Base-by-base conservation (phyloP, 768 basidiomycete genomes). In the Coprinopsis sp. region DNA sequence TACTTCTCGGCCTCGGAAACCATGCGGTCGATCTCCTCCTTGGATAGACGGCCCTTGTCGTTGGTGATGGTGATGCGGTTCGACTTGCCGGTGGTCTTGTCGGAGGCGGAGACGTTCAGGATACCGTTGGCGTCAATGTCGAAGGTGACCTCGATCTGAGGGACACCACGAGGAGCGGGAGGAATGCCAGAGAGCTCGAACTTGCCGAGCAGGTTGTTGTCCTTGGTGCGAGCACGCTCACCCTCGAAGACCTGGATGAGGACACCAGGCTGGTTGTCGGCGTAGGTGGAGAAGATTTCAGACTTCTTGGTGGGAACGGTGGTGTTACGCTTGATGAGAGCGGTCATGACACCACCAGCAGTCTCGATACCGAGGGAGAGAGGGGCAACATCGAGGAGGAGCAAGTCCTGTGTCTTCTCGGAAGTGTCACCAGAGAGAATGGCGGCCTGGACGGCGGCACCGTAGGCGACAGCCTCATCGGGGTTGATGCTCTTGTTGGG, bases 401-500 rank as follows among this genome's bases (percentile, higher is more conserved):
- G 81, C 44, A 98, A 78, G 58, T 97, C 93, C 68, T 95, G 91
- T 18, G 93, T 97, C 76, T 93, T 93, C 73, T 96, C 94, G 1
- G 95, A 96, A 22, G 93, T 95, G 66, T 97, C 92, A 61, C 95
- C 95, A 22, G 95, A 91, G 47, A 98, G 85, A 60, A 97, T 95
- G 59, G 94, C 95, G 47, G 92, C 95, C 72, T 98, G 94, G 58
- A 99, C 93, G 50, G 95, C 95, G 46, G 95, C 95, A 77, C 95
- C 94, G 67, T 96, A 96, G 16, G 95, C 95, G 49, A 98, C 93
- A 47, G 95, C 94, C 73, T 97, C 95, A 55, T 98, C 95, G 43
- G 95, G 95, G 83, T 98, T 97, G 78, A 98, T 97, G 73, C 87
- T 87, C 81, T 94, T 96, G 79, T 92, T 93, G 60, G 91, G 94